A percentile compares a stretch with the other conserved stretches of the same genome.
Evolutionary conservation across 2,329 filamentous ascomycete genomes (phyloP).

Genomic region (Scopulariopsis brevicaulis): DNA sequence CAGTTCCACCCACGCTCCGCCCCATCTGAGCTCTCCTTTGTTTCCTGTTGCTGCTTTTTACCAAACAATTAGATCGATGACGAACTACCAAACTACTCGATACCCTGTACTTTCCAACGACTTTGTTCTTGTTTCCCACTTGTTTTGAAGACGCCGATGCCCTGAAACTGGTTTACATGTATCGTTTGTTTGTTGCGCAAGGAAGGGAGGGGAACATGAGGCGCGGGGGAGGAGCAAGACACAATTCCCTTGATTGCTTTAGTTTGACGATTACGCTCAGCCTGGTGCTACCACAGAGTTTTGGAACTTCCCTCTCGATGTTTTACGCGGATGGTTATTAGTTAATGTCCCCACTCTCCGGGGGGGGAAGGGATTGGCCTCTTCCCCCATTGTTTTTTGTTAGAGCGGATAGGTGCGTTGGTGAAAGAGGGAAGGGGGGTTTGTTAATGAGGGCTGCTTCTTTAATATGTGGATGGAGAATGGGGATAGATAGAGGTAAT

Average conservation of each 20-base stretch:
- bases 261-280: not conserved
- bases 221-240: not conserved
- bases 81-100: not conserved
- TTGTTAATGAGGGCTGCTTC: not conserved
- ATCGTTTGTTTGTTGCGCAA: not conserved
- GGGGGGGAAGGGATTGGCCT: no score
- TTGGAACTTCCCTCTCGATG: not conserved
- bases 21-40: not conserved
- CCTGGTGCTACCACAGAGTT: not conserved
- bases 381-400: not conserved
- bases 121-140: not conserved
- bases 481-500: not conserved
- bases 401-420: not conserved
- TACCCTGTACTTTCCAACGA: not conserved
- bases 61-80: not conserved
- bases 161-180: not conserved
- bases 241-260: not conserved
- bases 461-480: not conserved
- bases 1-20: not conserved
- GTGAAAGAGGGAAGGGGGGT: not conserved
- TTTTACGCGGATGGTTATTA: not conserved
- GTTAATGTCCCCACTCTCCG: not conserved
- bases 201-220: not conserved
- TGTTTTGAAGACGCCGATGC: not conserved
- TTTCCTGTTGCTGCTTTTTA: conserved; percentile 2